Percentiles rank a stretch among this genome's conserved stretches.
Conservation (phyloP, 1,139 yeast species). For the Yamadazyma spencermartinsiae region DNA sequence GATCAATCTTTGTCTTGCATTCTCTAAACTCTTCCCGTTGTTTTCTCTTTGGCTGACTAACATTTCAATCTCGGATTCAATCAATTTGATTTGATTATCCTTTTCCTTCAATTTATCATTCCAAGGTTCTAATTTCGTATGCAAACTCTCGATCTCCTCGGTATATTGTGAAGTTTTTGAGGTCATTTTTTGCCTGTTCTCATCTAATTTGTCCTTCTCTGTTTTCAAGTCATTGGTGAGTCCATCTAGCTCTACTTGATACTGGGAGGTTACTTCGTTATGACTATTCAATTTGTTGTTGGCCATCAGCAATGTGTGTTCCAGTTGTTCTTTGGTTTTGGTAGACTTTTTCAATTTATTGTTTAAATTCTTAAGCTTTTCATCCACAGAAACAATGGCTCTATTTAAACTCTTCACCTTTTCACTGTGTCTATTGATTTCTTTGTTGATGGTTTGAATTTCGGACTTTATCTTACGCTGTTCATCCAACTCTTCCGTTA, state of each 20-base stretch:
- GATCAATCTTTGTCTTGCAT: slow-evolving; percentile 47
- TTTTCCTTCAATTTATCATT: slow-evolving; percentile 65
- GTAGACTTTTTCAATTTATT: slow-evolving; percentile 62
- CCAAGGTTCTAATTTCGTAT: slow-evolving; percentile 82
- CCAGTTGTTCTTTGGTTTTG: slow-evolving; percentile 45
- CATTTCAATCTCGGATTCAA: slow-evolving; percentile 65
- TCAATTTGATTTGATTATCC: slow-evolving; percentile 64
- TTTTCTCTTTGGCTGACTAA: slow-evolving; percentile 49
- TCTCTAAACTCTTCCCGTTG: slow-evolving; percentile 46
- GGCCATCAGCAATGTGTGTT: slow-evolving; percentile 40
- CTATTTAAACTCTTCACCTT: slow-evolving; percentile 43
- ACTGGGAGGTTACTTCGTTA: slow-evolving; percentile 43
- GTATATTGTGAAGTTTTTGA: slow-evolving; percentile 71
- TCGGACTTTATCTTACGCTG: slow-evolving; percentile 36
- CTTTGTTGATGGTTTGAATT: slow-evolving; percentile 29
- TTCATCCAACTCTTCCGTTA: slow-evolving; percentile 26
- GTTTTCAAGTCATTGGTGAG: slow-evolving; percentile 45
- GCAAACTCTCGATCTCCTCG: slow-evolving; percentile 60
- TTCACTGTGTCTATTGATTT: slow-evolving; percentile 37
- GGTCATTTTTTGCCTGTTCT: slow-evolving; percentile 65
- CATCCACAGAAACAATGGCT: slow-evolving; percentile 69
- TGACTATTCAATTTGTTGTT: slow-evolving; percentile 48
- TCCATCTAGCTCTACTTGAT: slow-evolving; percentile 41
- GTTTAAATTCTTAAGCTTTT: slow-evolving; percentile 64
- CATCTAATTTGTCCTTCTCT: slow-evolving; percentile 60